Conservation (phyloP, 2,329 filamentous ascomycete species). For the Ascochyta pisi region DNA sequence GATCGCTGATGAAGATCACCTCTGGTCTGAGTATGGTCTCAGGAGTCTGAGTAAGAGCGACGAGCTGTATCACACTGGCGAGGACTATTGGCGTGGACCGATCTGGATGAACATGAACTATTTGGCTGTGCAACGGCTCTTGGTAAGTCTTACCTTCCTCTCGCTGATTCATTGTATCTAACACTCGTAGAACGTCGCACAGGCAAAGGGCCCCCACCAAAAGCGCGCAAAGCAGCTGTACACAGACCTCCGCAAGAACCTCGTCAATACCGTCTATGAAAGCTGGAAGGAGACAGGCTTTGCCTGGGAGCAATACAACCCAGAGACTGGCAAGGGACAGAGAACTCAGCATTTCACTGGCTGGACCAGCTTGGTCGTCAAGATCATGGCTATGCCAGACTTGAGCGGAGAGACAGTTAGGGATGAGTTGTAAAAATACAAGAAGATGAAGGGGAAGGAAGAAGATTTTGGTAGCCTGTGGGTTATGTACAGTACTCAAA, state of each 20-base stretch:
- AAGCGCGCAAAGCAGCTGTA: slow-evolving; percentile 76
- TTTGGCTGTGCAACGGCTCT: slow-evolving; percentile 77
- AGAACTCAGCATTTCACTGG: slow-evolving; percentile 97
- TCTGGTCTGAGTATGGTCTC: slow-evolving; percentile 92
- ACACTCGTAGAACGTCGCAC: slow-evolving; percentile 66
- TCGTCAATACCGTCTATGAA: slow-evolving; percentile 87
- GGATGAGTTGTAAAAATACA: slow-evolving; percentile 38
- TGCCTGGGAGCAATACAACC: slow-evolving; percentile 98
- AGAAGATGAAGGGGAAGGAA: neutral
- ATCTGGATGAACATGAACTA: slow-evolving; percentile 99
- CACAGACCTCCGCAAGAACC: slow-evolving; percentile 76
- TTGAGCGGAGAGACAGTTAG: slow-evolving; percentile 48
- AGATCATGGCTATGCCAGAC: slow-evolving; percentile 95
- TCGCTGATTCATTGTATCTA: slow-evolving; percentile 6
- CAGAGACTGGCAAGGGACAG: slow-evolving; percentile 90
- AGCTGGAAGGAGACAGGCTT: slow-evolving; percentile 93
- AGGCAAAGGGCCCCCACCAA: slow-evolving; percentile 69
- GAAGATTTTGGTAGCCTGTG: too few species aligned
- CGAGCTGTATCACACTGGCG: slow-evolving; percentile 82
- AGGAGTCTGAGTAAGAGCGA: slow-evolving; percentile 86
- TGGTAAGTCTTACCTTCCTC: slow-evolving; percentile 53
- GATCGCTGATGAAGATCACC: slow-evolving; percentile 78
- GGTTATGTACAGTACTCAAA: too few species aligned
- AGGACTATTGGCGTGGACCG: slow-evolving; percentile 97
- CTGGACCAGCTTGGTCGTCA: slow-evolving; percentile 98